These are phyloP conservation scores for Solanum pinnatisectum DNA, from an alignment of 257 asterid genomes.

Conservation along the genomic window DNA sequence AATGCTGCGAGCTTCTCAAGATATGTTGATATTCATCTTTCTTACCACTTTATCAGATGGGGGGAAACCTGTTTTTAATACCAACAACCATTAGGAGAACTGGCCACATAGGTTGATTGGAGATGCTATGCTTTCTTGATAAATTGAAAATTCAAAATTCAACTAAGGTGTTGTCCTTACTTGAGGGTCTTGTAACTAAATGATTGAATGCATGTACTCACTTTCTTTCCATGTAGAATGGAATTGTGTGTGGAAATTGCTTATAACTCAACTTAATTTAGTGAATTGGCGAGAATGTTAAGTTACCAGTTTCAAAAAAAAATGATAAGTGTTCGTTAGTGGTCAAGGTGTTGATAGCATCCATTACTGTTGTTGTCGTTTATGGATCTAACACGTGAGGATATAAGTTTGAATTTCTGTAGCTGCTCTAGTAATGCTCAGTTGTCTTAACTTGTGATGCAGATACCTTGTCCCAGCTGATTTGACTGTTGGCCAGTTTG, in stretches of 20 bases:
- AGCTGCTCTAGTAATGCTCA: background rate
- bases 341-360: background rate
- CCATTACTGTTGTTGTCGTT: background rate
- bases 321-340: background rate
- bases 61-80: background rate
- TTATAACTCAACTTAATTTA: background rate
- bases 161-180: background rate
- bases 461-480: constrained; percentile 83
- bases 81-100: background rate
- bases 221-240: background rate
- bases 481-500: constrained; percentile 70
- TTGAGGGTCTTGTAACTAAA: background rate
- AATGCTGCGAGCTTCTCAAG: background rate
- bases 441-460: constrained; percentile 2
- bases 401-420: background rate
- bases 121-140: background rate
- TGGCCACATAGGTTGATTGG: background rate
- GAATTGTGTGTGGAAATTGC: background rate
- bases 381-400: background rate
- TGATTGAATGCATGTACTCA: background rate
- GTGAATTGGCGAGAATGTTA: background rate
- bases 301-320: too few species aligned
- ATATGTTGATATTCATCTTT: background rate
- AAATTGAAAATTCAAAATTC: background rate
- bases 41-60: background rate